Base-by-base conservation (phyloP, 768 basidiomycete species). In the Leucocoprinus birnbaumii region DNA sequence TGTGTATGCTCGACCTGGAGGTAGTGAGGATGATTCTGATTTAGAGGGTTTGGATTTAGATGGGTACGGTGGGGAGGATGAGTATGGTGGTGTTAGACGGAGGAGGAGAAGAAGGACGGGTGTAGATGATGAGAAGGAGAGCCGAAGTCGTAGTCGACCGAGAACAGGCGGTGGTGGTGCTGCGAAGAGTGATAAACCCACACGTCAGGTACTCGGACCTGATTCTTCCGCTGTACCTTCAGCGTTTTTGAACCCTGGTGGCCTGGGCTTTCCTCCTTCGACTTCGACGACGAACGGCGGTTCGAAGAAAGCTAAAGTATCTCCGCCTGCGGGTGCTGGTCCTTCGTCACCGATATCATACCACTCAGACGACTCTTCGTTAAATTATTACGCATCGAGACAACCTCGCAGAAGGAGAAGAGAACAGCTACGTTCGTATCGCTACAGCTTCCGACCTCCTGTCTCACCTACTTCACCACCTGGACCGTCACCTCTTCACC, bases 401-500 rank as follows among this genome's bases (percentile, higher is more conserved):
- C 54, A 34, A 5, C 47, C 53, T 11, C 58, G 54, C 34, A 59
- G 66, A 47, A 58, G 59, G 35, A 59, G 64, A 44, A 60, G 56
- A 19, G 51, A 58, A 25, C 67, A 67, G 48, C 46, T 65, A 50
- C 59, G 65, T 22, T 59, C 65, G 10, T 68, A 68, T 53, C 56
- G 61, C 51, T 63, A 62, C 42, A 65, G 63, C 27, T 68, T 65
- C 46, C 60, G 65, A 16, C 63, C 62, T 2, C 63, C 54, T 4
- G 42, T 31, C 2, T 34, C 48, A 9, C 54, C 46, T 16, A 34
- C 47, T 3, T 38, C 38, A 14, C 9, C 9, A 11, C 38, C 38
- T 38, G 16, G 38, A 5, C 31, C 31, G 31, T 31, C 31, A 31
- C 11, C 31, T 31, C 31, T 16, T 38, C 38, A 38, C 3, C 38